A percentile compares a stretch with the other conserved stretches of the same genome.
Evolutionary conservation across 495 filamentous ascomycete genomes (phyloP).

Genomic region (Tuber magnatum): DNA sequence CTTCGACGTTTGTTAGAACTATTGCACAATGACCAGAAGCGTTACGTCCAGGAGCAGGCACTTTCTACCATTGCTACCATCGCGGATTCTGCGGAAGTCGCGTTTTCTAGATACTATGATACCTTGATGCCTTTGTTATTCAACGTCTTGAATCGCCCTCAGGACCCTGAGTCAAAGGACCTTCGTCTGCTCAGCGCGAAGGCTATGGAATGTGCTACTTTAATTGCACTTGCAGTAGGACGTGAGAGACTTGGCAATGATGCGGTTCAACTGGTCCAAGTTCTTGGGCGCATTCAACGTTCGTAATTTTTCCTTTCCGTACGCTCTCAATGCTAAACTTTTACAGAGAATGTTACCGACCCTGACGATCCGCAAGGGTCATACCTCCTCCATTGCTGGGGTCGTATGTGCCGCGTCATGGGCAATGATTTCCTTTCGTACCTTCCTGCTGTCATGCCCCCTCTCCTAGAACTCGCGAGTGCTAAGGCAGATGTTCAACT

Average conservation of each 20-base stretch:
- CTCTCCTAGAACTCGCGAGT: constrained; percentile 78
- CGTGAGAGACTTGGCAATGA: constrained; percentile 84
- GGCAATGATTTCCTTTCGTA: constrained; percentile 86
- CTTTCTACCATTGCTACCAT: constrained; percentile 98
- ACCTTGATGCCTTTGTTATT: constrained; percentile 92
- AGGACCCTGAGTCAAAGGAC: constrained; percentile 84
- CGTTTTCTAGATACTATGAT: constrained; percentile 93
- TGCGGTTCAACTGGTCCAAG: constrained; percentile 73
- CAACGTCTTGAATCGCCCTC: constrained; percentile 57
- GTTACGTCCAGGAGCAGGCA: constrained; percentile 96
- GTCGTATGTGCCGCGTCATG: constrained; percentile 93
- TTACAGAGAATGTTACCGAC: constrained; percentile 65
- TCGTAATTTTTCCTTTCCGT: constrained; percentile 12
- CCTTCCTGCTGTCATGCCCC: constrained; percentile 87
- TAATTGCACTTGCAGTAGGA: constrained; percentile 93
- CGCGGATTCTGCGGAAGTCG: constrained; percentile 90
- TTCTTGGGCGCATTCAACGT: constrained; percentile 76
- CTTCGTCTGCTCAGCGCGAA: constrained; percentile 85
- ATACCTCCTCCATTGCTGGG: constrained; percentile 98
- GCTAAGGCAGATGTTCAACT: constrained; percentile 98
- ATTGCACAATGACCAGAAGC: constrained; percentile 71
- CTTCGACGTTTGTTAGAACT: constrained; percentile 74
- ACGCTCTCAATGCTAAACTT: neutral
- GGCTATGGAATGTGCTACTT: constrained; percentile 98
- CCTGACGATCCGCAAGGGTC: constrained; percentile 93